Evolutionary conservation across 257 asterid species (phyloP).

Genomic region (Forsythia viridissima): DNA sequence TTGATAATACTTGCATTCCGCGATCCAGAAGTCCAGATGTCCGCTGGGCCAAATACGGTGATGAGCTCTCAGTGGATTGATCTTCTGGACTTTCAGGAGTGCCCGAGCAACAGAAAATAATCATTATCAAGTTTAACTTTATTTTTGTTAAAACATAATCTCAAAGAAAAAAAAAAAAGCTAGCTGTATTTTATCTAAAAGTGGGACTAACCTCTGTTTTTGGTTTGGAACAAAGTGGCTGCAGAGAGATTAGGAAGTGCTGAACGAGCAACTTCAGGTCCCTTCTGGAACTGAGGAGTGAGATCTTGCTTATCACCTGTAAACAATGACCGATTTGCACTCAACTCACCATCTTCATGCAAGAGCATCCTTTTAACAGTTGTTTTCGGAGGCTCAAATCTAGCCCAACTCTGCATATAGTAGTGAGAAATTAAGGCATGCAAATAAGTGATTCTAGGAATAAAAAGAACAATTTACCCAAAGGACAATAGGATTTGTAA

Average conservation of each 20-base stretch:
- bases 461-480: not conserved
- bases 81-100: constrained; percentile 37
- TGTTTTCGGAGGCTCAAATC: constrained; percentile 69
- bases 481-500: not conserved
- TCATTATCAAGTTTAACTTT: constrained; percentile 6
- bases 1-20: constrained; percentile 36
- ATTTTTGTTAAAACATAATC: constrained; percentile 15
- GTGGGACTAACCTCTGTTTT: constrained; percentile 50
- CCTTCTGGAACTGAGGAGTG: constrained; percentile 45
- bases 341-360: constrained; percentile 53
- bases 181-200: constrained; percentile 16
- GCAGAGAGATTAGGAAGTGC: constrained; percentile 28
- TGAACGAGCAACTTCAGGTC: constrained; percentile 44
- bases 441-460: constrained; percentile 16
- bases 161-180: not conserved
- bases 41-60: constrained; percentile 34
- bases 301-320: constrained; percentile 46
- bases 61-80: constrained; percentile 32
- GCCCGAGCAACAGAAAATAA: constrained; percentile 34
- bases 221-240: constrained; percentile 34
- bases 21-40: constrained; percentile 34
- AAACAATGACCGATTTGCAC: constrained; percentile 44
- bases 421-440: constrained; percentile 15
- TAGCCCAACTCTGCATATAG: constrained; percentile 73
- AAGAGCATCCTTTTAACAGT: constrained; percentile 70